Percentiles rank a stretch among this genome's conserved stretches.
Conservation (phyloP, 179 eudicot species). For the Patellifolia procumbens region DNA sequence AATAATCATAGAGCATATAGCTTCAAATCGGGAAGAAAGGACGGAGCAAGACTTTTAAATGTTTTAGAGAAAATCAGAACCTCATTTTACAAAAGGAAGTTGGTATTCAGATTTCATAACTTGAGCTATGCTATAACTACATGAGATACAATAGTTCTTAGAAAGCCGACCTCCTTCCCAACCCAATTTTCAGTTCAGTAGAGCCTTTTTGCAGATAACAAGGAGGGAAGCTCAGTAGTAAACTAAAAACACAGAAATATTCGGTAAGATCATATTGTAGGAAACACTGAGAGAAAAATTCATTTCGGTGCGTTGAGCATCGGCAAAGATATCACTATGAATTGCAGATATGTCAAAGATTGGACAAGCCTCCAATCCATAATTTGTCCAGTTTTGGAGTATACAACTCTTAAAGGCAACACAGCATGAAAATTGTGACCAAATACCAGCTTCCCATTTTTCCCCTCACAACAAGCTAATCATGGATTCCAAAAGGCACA, state of each 20-base stretch:
- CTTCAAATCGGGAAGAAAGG: background rate
- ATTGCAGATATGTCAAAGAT: background rate
- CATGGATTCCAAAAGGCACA: background rate
- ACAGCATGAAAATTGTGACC: background rate
- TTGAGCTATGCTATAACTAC: background rate
- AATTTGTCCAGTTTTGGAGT: background rate
- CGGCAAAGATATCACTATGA: background rate
- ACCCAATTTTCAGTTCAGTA: background rate
- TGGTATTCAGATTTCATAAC: background rate
- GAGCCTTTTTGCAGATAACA: background rate
- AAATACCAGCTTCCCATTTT: background rate
- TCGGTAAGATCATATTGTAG: background rate
- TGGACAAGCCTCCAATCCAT: background rate
- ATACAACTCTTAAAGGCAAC: background rate
- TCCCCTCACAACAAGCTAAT: background rate
- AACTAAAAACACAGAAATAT: background rate
- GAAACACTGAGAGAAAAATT: background rate
- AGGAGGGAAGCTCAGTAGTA: background rate
- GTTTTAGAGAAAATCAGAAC: background rate
- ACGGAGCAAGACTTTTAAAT: background rate
- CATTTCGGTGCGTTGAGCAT: background rate
- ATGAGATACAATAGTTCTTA: slow-evolving; percentile 3
- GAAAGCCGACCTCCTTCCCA: background rate
- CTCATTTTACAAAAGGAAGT: background rate
- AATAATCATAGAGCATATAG: slow-evolving; percentile 1